phyloP scores from a whole-genome alignment of 2,329 filamentous ascomycete genomes.

The Xylariomycetidae sp. region DNA sequence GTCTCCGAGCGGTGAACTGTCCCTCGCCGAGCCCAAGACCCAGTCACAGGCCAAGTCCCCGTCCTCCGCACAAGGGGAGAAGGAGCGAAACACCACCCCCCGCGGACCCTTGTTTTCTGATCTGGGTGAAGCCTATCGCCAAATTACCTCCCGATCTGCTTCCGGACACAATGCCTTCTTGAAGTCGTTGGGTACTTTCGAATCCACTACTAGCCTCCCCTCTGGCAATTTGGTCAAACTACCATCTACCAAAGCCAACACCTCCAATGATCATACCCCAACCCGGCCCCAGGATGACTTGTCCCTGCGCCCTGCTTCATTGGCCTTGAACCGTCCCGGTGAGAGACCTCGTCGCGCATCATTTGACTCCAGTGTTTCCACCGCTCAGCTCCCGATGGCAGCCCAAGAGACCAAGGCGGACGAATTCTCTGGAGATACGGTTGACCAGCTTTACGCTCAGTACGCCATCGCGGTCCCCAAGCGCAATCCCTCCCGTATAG shows the following conservation, averaged over 20 bases:
- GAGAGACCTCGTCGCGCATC: slow-evolving; percentile 4
- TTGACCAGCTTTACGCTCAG: slow-evolving; percentile 27
- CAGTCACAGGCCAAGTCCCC: slow-evolving; percentile 4
- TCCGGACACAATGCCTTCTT: slow-evolving; percentile 10
- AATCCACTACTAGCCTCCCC: slow-evolving; percentile 2
- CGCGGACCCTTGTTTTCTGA: slow-evolving; percentile 31
- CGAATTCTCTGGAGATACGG: slow-evolving; percentile 23
- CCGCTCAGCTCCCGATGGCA: slow-evolving; percentile 3
- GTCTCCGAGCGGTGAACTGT: background rate
- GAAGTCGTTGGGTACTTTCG: slow-evolving; percentile 4
- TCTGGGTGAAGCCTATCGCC: slow-evolving; percentile 32
- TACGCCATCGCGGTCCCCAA: too few species aligned
- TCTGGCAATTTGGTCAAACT: too few species aligned
- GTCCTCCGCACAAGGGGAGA: too few species aligned
- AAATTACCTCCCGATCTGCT: slow-evolving; percentile 27
- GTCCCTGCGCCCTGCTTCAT: background rate
- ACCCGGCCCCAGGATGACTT: slow-evolving; percentile 12
- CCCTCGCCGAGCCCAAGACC: background rate
- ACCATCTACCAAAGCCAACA: too few species aligned
- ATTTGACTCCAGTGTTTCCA: background rate
- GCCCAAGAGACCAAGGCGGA: slow-evolving; percentile 6
- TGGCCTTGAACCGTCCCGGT: slow-evolving; percentile 7
- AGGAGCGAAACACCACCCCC: slow-evolving; percentile 19
- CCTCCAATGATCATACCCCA: background rate
- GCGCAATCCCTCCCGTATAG: too few species aligned